These are phyloP conservation scores for Polygonum aviculare DNA, from an alignment of 148 eudicot species.

Conservation along the genomic window DNA sequence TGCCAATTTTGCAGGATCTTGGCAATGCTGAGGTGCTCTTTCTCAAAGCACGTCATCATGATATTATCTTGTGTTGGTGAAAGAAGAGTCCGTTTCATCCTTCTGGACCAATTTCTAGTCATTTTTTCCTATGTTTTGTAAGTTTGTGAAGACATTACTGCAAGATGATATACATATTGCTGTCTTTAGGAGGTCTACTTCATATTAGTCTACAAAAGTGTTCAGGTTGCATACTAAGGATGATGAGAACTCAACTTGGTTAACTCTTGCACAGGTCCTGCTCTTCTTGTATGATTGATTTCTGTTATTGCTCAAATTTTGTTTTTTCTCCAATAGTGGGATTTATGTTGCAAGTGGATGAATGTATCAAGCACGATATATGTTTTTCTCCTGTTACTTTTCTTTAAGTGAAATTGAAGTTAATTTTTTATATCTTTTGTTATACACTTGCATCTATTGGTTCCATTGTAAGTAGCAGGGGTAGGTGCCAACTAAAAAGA, in stretches of 20 bases:
- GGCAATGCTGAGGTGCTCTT: conserved; percentile 1
- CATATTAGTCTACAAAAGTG: not conserved
- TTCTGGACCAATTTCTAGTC: not conserved
- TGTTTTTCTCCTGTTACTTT: not conserved
- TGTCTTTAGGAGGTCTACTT: not conserved
- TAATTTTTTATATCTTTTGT: not conserved
- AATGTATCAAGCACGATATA: not conserved
- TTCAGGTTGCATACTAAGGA: not conserved
- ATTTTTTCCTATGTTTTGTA: not conserved
- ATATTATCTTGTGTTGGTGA: not conserved
- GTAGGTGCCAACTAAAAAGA: not conserved
- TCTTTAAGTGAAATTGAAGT: not conserved
- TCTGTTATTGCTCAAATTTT: not conserved
- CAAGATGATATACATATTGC: not conserved
- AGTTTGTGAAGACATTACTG: not conserved
- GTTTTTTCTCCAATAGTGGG: not conserved
- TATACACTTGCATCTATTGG: not conserved
- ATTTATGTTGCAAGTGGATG: not conserved
- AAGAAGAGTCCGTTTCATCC: not conserved
- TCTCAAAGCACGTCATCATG: conserved; percentile 4
- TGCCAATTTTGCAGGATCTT: not conserved
- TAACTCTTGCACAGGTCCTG: not conserved
- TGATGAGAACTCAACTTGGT: not conserved
- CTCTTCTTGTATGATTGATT: not conserved
- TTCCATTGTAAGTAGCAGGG: not conserved